These are phyloP conservation scores for Rehmannia glutinosa DNA, from an alignment of 257 asterid species.

Conservation along the genomic window DNA sequence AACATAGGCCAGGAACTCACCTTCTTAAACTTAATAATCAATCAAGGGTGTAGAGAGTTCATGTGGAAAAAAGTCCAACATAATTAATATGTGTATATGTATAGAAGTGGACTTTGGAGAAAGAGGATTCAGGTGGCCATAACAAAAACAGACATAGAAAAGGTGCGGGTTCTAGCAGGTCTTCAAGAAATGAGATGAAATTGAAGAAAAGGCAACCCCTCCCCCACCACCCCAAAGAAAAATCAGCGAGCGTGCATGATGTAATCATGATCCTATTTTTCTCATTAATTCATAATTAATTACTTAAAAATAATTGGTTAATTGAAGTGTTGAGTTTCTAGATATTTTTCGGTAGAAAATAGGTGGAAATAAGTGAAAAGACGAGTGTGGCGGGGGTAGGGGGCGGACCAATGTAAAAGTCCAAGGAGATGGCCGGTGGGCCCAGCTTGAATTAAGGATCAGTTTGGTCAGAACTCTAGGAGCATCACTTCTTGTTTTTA, in stretches of 20 bases:
- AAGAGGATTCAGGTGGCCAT: conserved; percentile 42
- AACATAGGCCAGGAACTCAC: conserved; percentile 5
- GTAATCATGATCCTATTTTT: neutral
- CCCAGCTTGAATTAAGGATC: neutral
- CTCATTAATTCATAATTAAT: neutral
- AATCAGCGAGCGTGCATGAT: neutral
- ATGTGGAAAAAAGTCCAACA: neutral
- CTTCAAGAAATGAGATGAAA: neutral
- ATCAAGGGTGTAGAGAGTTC: neutral
- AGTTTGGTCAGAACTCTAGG: conserved; percentile 19
- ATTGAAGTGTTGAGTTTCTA: neutral
- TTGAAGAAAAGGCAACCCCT: neutral
- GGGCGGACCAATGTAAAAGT: neutral
- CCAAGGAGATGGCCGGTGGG: neutral
- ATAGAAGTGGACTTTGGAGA: neutral
- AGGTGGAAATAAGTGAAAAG: neutral
- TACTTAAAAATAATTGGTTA: neutral
- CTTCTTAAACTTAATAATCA: conserved; percentile 11
- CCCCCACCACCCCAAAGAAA: neutral
- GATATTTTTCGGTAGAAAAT: neutral
- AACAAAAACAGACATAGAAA: conserved; percentile 15
- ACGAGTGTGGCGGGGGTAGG: too few relatives aligned
- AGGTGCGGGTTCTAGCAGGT: neutral
- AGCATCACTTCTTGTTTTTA: too few relatives aligned
- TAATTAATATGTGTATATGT: neutral